Percentiles rank a stretch among this genome's conserved stretches.
These are phyloP conservation scores for Eucalyptus brandiana DNA, from an alignment of 345 rosid species.

Conservation along the genomic window DNA sequence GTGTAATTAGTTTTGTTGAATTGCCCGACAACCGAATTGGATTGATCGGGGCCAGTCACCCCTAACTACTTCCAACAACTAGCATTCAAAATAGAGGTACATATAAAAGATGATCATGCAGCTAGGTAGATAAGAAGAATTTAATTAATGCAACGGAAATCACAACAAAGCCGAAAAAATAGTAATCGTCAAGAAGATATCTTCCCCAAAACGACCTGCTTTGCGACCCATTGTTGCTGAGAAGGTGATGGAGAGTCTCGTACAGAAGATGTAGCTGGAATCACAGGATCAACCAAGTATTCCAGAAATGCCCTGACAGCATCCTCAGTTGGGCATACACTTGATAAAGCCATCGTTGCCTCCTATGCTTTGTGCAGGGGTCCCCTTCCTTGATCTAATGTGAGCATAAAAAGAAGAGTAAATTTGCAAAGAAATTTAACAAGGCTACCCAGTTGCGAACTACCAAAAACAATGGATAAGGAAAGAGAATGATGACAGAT, in stretches of 20 bases:
- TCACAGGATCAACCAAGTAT: constrained; percentile 55
- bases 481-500: not conserved
- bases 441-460: not conserved
- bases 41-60: no score
- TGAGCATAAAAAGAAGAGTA: not conserved
- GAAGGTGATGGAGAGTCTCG: constrained; percentile 14
- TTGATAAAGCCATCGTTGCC: constrained; percentile 4
- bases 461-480: not conserved
- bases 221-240: constrained; percentile 40
- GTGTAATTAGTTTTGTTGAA: no score
- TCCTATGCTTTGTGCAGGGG: not conserved
- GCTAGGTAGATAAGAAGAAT: not conserved
- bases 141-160: not conserved
- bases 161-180: not conserved
- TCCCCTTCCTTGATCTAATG: not conserved
- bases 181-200: not conserved
- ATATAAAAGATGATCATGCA: not conserved
- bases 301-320: constrained; percentile 41
- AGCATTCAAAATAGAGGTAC: not conserved
- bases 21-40: no score
- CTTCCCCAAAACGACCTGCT: constrained; percentile 40
- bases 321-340: constrained; percentile 59
- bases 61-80: not conserved
- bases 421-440: not conserved
- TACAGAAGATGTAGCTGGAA: constrained; percentile 27